Evolutionary conservation across 2,329 filamentous ascomycete genomes (phyloP).

Genomic region (Epichloe sibirici): DNA sequence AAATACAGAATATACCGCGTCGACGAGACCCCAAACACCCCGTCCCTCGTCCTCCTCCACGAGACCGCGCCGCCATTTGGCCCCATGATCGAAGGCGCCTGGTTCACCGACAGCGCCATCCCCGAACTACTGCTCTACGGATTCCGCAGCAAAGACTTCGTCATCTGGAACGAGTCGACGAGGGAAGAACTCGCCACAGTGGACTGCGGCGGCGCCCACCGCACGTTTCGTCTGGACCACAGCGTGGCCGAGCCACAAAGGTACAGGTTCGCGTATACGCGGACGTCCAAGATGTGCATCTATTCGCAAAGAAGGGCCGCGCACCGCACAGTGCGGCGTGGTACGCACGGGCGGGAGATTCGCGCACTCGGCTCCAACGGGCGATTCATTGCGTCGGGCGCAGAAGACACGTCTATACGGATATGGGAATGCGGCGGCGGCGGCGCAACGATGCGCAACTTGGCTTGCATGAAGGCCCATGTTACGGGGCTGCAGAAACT

Average conservation of each 20-base stretch:
- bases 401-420: slow-evolving; percentile 62
- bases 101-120: slow-evolving; percentile 32
- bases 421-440: slow-evolving; percentile 44
- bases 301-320: slow-evolving; percentile 27
- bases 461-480: slow-evolving; percentile 62
- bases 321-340: slow-evolving; percentile 45
- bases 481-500: slow-evolving; percentile 74
- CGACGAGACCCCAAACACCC: slow-evolving; percentile 11
- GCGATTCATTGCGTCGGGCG: slow-evolving; percentile 49
- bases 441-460: slow-evolving; percentile 28
- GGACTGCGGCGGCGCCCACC: slow-evolving; percentile 75
- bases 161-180: slow-evolving; percentile 66
- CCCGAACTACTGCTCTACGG: slow-evolving; percentile 61
- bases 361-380: slow-evolving; percentile 34
- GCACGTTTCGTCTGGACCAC: slow-evolving; percentile 50
- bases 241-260: slow-evolving; percentile 18
- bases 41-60: slow-evolving; percentile 43
- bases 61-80: slow-evolving; percentile 59
- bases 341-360: slow-evolving; percentile 81
- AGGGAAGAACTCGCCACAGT: slow-evolving; percentile 59
- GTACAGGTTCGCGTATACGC: slow-evolving; percentile 59
- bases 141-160: slow-evolving; percentile 67
- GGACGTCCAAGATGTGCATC: slow-evolving; percentile 44
- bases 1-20: slow-evolving; percentile 54
- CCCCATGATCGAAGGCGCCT: slow-evolving; percentile 62